Conservation (phyloP, 179 eudicot species). For the Silene noctiflora region DNA sequence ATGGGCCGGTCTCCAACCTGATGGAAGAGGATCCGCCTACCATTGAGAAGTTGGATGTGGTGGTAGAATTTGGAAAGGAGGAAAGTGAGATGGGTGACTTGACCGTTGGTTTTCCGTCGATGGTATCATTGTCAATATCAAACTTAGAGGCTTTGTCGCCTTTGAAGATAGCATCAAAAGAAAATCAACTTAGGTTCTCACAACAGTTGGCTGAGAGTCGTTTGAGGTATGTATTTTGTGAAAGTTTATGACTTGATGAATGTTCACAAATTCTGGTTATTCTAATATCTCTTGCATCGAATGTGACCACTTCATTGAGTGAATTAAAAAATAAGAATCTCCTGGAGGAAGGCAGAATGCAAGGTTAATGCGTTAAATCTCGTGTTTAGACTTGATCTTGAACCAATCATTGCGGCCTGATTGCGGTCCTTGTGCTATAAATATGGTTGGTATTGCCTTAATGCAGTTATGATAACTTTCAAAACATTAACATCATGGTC, state of each 20-base stretch:
- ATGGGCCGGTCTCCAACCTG: constrained; percentile 31
- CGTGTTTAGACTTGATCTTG: too few species aligned
- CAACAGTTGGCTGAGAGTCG: constrained; percentile 50
- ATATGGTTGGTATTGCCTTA: too few species aligned
- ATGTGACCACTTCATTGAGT: not conserved
- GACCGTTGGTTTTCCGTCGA: constrained; percentile 49
- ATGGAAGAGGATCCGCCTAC: constrained; percentile 39
- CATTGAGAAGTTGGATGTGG: constrained; percentile 57
- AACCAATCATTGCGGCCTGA: too few species aligned
- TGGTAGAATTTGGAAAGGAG: constrained; percentile 48
- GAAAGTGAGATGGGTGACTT: constrained; percentile 28
- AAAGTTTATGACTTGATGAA: not conserved
- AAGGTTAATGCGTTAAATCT: not conserved
- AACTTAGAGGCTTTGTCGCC: constrained; percentile 38
- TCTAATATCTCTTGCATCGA: not conserved
- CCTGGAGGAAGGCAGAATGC: not conserved
- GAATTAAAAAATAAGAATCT: not conserved
- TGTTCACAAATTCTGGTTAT: not conserved
- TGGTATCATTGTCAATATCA: constrained; percentile 48
- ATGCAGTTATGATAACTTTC: too few species aligned
- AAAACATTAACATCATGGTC: too few species aligned
- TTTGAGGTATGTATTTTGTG: constrained; percentile 53
- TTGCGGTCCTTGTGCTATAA: too few species aligned
- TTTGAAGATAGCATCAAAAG: constrained; percentile 27
- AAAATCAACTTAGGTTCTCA: constrained; percentile 41